A percentile compares a stretch with the other conserved stretches of the same genome.
phyloP scores from a whole-genome alignment of 257 asterid genomes.

The Ligustrum vulgare region DNA sequence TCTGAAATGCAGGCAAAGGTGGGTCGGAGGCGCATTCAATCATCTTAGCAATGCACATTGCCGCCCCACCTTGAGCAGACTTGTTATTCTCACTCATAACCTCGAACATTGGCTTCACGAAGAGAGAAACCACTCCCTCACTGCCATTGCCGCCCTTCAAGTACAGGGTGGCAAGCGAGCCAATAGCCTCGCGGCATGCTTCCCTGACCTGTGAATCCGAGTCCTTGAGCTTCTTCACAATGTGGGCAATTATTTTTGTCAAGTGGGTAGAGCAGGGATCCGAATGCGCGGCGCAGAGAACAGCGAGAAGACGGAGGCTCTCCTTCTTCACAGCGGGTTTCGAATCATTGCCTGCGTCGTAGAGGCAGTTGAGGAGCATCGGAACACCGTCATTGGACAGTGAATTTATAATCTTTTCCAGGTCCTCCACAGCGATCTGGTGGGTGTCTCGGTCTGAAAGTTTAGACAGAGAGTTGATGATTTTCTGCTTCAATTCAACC shows the following conservation, averaged over 20 bases:
- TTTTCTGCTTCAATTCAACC: slow-evolving; percentile 91
- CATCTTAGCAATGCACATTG: slow-evolving; percentile 83
- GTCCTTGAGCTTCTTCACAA: slow-evolving; percentile 82
- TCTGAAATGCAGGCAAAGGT: slow-evolving; percentile 69
- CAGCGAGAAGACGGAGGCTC: slow-evolving; percentile 67
- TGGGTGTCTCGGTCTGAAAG: slow-evolving; percentile 98
- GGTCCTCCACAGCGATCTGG: slow-evolving; percentile 97
- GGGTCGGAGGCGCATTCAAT: slow-evolving; percentile 76
- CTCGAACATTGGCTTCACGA: slow-evolving; percentile 90
- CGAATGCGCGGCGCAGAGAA: slow-evolving; percentile 60
- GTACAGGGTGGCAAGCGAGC: slow-evolving; percentile 70
- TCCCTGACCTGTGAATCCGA: slow-evolving; percentile 91
- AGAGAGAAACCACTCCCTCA: slow-evolving; percentile 68
- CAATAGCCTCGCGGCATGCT: slow-evolving; percentile 90
- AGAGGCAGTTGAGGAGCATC: slow-evolving; percentile 92
- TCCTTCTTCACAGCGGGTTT: slow-evolving; percentile 90
- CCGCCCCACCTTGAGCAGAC: slow-evolving; percentile 88
- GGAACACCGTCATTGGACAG: slow-evolving; percentile 84
- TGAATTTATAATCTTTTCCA: slow-evolving; percentile 70
- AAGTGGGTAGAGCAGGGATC: slow-evolving; percentile 80
- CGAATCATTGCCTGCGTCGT: slow-evolving; percentile 80
- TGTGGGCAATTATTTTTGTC: slow-evolving; percentile 72
- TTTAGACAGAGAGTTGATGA: slow-evolving; percentile 79
- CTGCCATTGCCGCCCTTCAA: slow-evolving; percentile 68
- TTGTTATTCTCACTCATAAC: slow-evolving; percentile 89